Evolutionary conservation across 192 early-diverging fungal genomes (phyloP).

Genomic region (Gryganskiella cystojenkinii): DNA sequence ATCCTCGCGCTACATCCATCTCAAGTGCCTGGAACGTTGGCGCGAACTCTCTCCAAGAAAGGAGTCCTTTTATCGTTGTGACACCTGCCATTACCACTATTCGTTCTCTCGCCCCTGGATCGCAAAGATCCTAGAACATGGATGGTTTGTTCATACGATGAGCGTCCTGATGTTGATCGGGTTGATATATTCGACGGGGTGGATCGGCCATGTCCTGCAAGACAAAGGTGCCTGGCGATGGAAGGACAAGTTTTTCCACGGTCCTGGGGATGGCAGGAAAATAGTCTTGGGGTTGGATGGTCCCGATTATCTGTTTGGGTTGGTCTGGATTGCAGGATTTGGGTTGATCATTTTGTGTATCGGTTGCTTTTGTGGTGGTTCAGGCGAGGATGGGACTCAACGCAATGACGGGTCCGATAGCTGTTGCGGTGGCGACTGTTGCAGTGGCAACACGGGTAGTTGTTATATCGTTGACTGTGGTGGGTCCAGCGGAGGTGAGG

Average conservation of each 20-base stretch:
- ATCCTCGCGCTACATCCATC: constrained; percentile 32
- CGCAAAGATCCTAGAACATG: constrained; percentile 9
- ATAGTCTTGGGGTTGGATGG: constrained; percentile 31
- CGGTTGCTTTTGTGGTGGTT: too few species aligned
- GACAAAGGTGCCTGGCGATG: constrained; percentile 1
- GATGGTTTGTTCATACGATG: constrained; percentile 18
- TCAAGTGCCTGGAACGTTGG: constrained; percentile 40
- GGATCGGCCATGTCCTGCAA: constrained; percentile 14
- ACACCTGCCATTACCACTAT: constrained; percentile 44
- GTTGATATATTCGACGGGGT: not conserved
- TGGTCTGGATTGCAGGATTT: not conserved
- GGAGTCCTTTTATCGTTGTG: constrained; percentile 17
- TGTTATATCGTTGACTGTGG: not conserved
- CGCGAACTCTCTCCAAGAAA: constrained; percentile 12
- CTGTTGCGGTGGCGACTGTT: too few species aligned
- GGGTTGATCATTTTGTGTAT: not conserved
- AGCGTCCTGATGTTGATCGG: constrained; percentile 1
- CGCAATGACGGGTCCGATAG: too few species aligned
- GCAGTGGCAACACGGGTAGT: too few species aligned
- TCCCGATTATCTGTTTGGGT: constrained; percentile 8
- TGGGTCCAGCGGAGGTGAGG: not conserved
- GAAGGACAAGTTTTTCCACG: not conserved
- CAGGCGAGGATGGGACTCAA: too few species aligned
- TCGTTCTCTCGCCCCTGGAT: constrained; percentile 32
- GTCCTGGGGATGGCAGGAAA: not conserved